Evolutionary conservation across 768 basidiomycete genomes (phyloP), one percentile per base, ranked within the genome.

Genomic region (Sarcodon aspratus): DNA sequence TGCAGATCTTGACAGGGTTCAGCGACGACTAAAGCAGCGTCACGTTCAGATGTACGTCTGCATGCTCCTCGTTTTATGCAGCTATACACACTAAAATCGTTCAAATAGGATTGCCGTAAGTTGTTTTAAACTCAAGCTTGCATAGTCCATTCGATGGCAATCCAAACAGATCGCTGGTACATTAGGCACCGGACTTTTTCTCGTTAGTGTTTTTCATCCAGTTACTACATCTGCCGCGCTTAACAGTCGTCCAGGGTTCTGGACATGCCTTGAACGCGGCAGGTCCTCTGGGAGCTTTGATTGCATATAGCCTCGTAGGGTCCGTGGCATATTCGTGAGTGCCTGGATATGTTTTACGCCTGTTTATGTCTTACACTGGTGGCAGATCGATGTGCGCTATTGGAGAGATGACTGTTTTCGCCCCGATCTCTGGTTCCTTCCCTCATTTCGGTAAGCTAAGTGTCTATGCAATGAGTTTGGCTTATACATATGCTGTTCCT

Each of bases 331-430:
- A 81, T 60, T 68, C 79, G 70, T 79, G 51, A 54, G 77, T 69
- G 6, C 10, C 34, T 9, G 40, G n/a, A 33, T n/a, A 31, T 13
- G 9, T 33, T 34, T 33, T 52, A 13, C 15, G 40, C 11, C 15
- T 38, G 18, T 8, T 13, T 13, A 42, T 13, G 13, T 13, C 40
- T 2, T 13, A 8, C 7, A 42, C 17, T 42, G 40, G 40, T 17
- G 6, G 44, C 47, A 79, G 76, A 6, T 76, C 79, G 4, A 64
- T 86, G 11, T 81, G 82, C 55, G 75, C 79, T 2, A 61, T 86
- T 11, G 84, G 79, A 33, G 86, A 89, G 65, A 82, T 88, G 84
- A 82, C 84, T n/a, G 78, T 81, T 3, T 76, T 77, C 64, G 85
- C 83, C 1, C 85, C 85, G 2, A 78, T 87, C 44, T 82, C 85